Evolutionary conservation across 176 grass and related monocot genomes (phyloP), one percentile per base, ranked within the genome.

Genomic region (Bolboschoenus planiculmis): DNA sequence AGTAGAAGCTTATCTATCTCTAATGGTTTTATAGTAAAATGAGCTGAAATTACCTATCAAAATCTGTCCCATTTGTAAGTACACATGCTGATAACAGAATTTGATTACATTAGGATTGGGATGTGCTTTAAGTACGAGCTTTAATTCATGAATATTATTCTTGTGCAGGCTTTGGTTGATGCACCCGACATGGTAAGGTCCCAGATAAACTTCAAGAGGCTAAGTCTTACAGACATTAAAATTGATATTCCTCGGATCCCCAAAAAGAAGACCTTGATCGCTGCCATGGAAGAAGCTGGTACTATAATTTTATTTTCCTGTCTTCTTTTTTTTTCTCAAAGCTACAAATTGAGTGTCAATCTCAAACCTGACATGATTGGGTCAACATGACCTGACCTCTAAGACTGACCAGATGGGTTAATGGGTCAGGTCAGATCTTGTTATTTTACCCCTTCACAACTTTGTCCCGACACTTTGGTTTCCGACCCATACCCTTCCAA

Each of bases 201-300:
- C 85, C 94, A 97, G 88, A 94, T 94, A 18, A 97, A 97, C 90
- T 97, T 97, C 87, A 97, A 97, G 77, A 78, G 94, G 60, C 42
- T 85, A 7, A 50, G 59, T 31, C 71, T 85, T 68, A 82, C 89
- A 7, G 88, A 90, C 67, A 90, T 90, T 18, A 90, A 90, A 51
- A 90, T 90, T 54, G 88, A 90, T 56, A 90, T 90, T 44, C 72
- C 88, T 33, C 80, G 88, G 9, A 60, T 84, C 72, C 88, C 88
- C 3, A 90, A 90, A 37, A 90, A 90, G 84, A 90, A 90, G 53
- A 83, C 84, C 50, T 78, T 90, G 36, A 90, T 90, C 5, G 61
- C 60, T 53, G 88, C 88, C 39, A 90, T 90, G 88, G 88, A 86
- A 20, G 80, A 84, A 63, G 88, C 88, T 62, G 88, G 88, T 90